phyloP scores from a whole-genome alignment of 306 rosid genomes.

The Rosa persica region DNA sequence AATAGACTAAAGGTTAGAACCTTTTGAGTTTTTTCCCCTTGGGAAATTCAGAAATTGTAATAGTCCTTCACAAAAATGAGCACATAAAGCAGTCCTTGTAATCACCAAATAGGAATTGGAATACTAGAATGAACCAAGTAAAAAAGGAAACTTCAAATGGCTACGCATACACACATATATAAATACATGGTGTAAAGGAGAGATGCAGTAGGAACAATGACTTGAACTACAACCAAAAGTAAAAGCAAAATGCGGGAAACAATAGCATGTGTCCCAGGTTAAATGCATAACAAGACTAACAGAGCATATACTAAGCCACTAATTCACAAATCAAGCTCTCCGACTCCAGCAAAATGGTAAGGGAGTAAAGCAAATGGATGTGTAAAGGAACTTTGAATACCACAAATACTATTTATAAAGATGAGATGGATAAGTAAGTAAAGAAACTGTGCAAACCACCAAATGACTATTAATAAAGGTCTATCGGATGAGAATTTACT shows the following conservation, averaged over 20 bases:
- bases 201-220: neutral
- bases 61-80: neutral
- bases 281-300: neutral
- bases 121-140: neutral
- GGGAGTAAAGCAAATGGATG: neutral
- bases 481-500: neutral
- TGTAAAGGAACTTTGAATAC: neutral
- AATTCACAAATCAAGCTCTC: neutral
- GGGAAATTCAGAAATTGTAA: neutral
- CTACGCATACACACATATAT: neutral
- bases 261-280: neutral
- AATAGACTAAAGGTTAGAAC: neutral
- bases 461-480: neutral
- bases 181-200: neutral
- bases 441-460: neutral
- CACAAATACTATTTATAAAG: too few relatives aligned
- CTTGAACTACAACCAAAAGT: neutral
- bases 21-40: neutral
- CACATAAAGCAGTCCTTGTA: neutral
- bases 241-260: neutral
- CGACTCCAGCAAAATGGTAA: neutral
- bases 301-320: neutral
- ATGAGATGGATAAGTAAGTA: neutral
- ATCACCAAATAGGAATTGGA: neutral
- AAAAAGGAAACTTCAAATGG: neutral